phyloP scores from a whole-genome alignment of 768 basidiomycete species.

The Lepiota venenata region DNA sequence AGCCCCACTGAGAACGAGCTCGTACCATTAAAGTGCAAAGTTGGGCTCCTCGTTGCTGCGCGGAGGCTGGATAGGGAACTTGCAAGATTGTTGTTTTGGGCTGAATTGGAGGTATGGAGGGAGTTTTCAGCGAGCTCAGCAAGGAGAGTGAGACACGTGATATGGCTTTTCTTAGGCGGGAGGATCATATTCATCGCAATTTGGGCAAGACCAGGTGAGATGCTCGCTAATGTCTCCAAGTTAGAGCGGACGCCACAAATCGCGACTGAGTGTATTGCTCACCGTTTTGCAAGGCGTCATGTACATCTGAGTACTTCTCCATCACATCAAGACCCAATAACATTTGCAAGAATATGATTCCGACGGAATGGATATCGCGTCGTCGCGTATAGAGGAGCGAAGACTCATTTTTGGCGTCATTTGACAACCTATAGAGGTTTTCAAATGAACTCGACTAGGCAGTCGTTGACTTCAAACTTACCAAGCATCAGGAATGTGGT shows the following conservation, averaged over 20 bases:
- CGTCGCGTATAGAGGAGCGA: slow-evolving; percentile 69
- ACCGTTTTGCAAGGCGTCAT: slow-evolving; percentile 58
- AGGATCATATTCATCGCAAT: slow-evolving; percentile 60
- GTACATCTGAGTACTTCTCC: slow-evolving; percentile 49
- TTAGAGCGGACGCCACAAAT: neutral
- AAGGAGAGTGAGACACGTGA: slow-evolving; percentile 56
- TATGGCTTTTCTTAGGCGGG: slow-evolving; percentile 50
- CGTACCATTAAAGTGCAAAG: neutral
- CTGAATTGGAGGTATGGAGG: neutral
- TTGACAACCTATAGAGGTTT: slow-evolving; percentile 53
- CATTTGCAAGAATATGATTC: slow-evolving; percentile 83
- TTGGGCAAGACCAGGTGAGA: slow-evolving; percentile 49
- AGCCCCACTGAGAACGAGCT: neutral
- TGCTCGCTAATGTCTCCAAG: slow-evolving; percentile 34
- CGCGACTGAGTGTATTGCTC: slow-evolving; percentile 18
- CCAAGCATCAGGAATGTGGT: slow-evolving; percentile 47
- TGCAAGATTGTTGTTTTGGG: slow-evolving; percentile 17
- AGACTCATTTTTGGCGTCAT: slow-evolving; percentile 76
- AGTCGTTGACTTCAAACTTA: slow-evolving; percentile 7
- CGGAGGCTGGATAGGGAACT: no score
- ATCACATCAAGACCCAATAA: slow-evolving; percentile 72
- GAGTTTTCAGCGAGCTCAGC: slow-evolving; percentile 47
- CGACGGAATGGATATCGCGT: slow-evolving; percentile 81
- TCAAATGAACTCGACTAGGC: neutral
- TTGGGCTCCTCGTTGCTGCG: neutral